Evolutionary conservation across 2,329 filamentous ascomycete genomes (phyloP).

Genomic region (Cordyceps cateniannulata): DNA sequence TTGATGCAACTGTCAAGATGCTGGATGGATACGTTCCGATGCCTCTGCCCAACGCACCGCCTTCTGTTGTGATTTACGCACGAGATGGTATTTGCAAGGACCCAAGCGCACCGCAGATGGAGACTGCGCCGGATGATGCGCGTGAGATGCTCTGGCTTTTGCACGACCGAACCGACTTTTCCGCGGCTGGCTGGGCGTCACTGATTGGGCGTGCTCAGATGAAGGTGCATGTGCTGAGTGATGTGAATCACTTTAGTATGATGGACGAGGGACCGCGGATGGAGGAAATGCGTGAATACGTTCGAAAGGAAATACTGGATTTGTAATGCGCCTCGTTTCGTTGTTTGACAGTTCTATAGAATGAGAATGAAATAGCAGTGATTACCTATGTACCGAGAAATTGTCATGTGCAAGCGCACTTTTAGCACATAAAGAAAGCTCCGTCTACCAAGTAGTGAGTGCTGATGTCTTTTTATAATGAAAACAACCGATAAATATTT

Average conservation of each 20-base stretch:
- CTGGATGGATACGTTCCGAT: constrained; percentile 56
- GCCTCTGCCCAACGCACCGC: constrained; percentile 55
- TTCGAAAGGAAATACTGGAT: neutral
- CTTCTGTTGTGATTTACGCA: constrained; percentile 63
- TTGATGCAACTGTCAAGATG: constrained; percentile 60
- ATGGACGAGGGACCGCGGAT: constrained; percentile 50
- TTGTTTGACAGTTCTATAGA: neutral
- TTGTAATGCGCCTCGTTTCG: neutral
- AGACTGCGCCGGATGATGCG: constrained; percentile 18
- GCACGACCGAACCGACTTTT: constrained; percentile 66
- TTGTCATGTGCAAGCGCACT: too few species aligned
- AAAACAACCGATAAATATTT: too few species aligned
- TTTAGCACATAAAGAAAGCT: too few species aligned
- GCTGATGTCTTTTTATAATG: too few species aligned
- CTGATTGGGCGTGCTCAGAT: constrained; percentile 3
- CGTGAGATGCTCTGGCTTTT: constrained; percentile 48
- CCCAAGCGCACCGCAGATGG: constrained; percentile 51
- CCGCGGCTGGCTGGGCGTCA: constrained; percentile 20
- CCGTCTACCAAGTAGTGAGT: too few species aligned
- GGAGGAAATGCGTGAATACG: neutral
- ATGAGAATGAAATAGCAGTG: too few species aligned
- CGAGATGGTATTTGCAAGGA: constrained; percentile 53
- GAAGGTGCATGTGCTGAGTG: constrained; percentile 58
- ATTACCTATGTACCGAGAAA: too few species aligned
- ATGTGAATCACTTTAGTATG: constrained; percentile 69